A percentile compares a stretch with the other conserved stretches of the same genome.
Evolutionary conservation across 2,329 filamentous ascomycete species (phyloP).

Genomic region (Fusarium penzigii): DNA sequence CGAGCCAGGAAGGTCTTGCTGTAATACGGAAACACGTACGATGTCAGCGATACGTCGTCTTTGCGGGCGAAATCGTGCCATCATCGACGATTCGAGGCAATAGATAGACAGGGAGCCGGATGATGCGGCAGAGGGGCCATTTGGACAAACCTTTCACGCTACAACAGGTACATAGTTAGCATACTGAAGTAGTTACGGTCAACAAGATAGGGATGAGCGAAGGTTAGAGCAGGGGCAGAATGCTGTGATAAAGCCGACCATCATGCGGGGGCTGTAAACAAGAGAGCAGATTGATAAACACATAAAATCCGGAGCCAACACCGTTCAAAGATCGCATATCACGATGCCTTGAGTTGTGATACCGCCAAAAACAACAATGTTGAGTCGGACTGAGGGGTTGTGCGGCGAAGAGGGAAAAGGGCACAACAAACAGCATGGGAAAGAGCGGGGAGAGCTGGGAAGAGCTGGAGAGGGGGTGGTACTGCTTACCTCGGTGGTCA

Average conservation of each 20-base stretch:
- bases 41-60: conserved; percentile 29
- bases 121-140: conserved; percentile 14
- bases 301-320: background rate
- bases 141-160: conserved; percentile 69
- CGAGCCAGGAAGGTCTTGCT: conserved; percentile 99
- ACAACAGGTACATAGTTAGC: conserved; percentile 40
- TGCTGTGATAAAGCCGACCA: background rate
- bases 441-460: conserved; percentile 8
- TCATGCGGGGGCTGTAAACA: conserved; percentile 6
- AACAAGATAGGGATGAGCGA: conserved; percentile 13
- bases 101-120: conserved; percentile 13
- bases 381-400: conserved; percentile 31
- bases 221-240: background rate
- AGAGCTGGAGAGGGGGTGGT: conserved; percentile 4
- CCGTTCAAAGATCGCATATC: conserved; percentile 4
- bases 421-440: conserved; percentile 10
- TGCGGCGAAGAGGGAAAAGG: conserved; percentile 25
- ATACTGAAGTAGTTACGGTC: conserved; percentile 22
- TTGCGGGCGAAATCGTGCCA: conserved; percentile 19
- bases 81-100: conserved; percentile 18
- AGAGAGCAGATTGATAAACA: background rate
- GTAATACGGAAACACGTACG: conserved; percentile 31
- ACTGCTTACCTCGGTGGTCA: conserved; percentile 38
- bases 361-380: conserved; percentile 8
- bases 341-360: conserved; percentile 2